Conservation (phyloP, 2,329 filamentous ascomycete species). For the Diaporthe australafricana region DNA sequence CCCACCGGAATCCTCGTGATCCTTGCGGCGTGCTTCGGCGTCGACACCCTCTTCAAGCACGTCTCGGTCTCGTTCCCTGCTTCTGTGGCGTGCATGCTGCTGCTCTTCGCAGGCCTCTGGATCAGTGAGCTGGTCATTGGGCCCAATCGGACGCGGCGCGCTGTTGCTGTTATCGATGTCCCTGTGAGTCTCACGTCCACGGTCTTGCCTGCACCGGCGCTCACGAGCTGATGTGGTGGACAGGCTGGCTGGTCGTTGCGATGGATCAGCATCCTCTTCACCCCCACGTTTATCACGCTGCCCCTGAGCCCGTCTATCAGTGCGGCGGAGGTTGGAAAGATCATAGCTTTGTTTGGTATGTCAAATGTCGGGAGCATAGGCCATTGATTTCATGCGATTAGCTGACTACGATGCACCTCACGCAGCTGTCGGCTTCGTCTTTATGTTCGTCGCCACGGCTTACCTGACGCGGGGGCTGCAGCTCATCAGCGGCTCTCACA, state of each 20-base stretch:
- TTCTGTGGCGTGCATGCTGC: constrained; percentile 68
- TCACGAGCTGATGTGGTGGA: neutral
- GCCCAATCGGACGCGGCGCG: constrained; percentile 57
- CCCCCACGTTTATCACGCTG: constrained; percentile 68
- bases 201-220: fast-evolving
- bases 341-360: constrained; percentile 69
- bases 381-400: no score
- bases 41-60: constrained; percentile 56
- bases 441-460: constrained; percentile 63
- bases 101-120: constrained; percentile 64
- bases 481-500: constrained; percentile 61
- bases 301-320: constrained; percentile 67
- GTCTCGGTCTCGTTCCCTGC: constrained; percentile 67
- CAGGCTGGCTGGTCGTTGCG: constrained; percentile 68
- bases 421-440: constrained; percentile 65
- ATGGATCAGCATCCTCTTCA: constrained; percentile 71
- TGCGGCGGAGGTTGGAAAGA: constrained; percentile 66
- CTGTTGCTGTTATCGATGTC: constrained; percentile 64
- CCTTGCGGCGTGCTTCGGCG: constrained; percentile 56
- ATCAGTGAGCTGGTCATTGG: constrained; percentile 60
- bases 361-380: neutral
- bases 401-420: neutral
- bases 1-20: constrained; percentile 57
- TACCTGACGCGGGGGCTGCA: constrained; percentile 67
- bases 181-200: constrained; percentile 53